A percentile compares a stretch with the other conserved stretches of the same genome.
Conservation (phyloP, 1,284 basidiomycete species). For the Fomitiporia mediterranea region DNA sequence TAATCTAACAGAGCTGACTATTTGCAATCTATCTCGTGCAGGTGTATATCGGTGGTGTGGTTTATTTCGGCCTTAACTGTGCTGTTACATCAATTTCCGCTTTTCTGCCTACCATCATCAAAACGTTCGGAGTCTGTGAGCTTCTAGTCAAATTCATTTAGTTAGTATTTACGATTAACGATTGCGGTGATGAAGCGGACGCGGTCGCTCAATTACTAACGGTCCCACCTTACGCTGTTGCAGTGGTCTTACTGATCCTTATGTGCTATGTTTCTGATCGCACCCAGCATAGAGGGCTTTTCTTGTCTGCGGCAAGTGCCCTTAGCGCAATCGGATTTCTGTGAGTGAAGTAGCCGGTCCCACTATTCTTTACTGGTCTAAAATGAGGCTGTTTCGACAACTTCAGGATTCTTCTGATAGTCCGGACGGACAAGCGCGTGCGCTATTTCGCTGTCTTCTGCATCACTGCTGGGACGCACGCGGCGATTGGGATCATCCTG, state of each 20-base stretch:
- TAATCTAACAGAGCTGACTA: not conserved
- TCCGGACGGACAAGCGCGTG: conserved; percentile 41
- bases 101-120: conserved; percentile 81
- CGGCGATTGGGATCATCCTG: conserved; percentile 59
- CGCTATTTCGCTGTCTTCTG: conserved; percentile 69
- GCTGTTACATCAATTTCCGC: conserved; percentile 76
- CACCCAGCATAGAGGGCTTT: conserved; percentile 65
- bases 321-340: conserved; percentile 64
- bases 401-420: conserved; percentile 39
- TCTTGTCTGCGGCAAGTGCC: conserved; percentile 45
- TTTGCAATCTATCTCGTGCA: conserved; percentile 26
- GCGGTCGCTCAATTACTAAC: conserved; percentile 66
- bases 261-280: conserved; percentile 68
- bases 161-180: conserved; percentile 3
- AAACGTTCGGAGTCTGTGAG: conserved; percentile 54
- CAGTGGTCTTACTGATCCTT: conserved; percentile 60
- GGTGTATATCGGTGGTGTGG: conserved; percentile 58
- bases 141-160: not conserved
- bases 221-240: conserved; percentile 78
- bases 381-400: not conserved
- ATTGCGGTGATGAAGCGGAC: conserved; percentile 32
- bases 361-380: not conserved
- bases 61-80: conserved; percentile 77
- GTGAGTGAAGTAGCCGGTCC: conserved; percentile 36
- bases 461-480: conserved; percentile 64